These are phyloP conservation scores for Jamesozyma spencerorum DNA, from an alignment of 805 yeast genomes.

Conservation along the genomic window DNA sequence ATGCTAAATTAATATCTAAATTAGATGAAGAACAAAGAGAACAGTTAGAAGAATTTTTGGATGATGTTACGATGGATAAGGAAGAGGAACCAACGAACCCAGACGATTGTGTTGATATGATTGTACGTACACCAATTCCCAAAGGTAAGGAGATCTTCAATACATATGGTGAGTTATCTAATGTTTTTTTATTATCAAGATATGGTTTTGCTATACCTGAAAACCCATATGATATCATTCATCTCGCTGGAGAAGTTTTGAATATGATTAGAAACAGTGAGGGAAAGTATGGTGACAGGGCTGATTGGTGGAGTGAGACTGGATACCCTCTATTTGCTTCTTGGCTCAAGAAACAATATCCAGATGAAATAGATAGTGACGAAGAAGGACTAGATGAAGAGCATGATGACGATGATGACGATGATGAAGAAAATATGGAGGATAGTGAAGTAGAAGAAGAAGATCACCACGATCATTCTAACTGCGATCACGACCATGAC, in stretches of 20 bases:
- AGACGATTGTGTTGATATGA: conserved; percentile 64
- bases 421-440: conserved; percentile 11
- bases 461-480: conserved; percentile 13
- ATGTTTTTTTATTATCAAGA: conserved; percentile 55
- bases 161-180: conserved; percentile 70
- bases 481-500: conserved; percentile 7
- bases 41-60: conserved; percentile 8
- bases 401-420: conserved; percentile 9
- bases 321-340: conserved; percentile 11
- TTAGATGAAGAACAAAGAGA: conserved; percentile 20
- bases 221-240: conserved; percentile 48
- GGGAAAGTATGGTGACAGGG: conserved; percentile 7
- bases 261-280: conserved; percentile 9
- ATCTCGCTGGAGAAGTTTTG: conserved; percentile 36
- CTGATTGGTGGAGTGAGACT: conserved; percentile 20
- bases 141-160: conserved; percentile 61
- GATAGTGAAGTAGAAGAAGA: conserved; percentile 7
- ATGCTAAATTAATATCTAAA: conserved; percentile 22
- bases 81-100: conserved; percentile 13
- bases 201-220: conserved; percentile 64
- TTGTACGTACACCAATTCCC: conserved; percentile 36
- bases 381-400: conserved; percentile 18
- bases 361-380: conserved; percentile 10
- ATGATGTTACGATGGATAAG: conserved; percentile 8
- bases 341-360: conserved; percentile 13